Percentiles rank a stretch among this genome's conserved stretches.
Conservation (phyloP, 2,329 filamentous ascomycete species). For the Coniochaeta hoffmannii region DNA sequence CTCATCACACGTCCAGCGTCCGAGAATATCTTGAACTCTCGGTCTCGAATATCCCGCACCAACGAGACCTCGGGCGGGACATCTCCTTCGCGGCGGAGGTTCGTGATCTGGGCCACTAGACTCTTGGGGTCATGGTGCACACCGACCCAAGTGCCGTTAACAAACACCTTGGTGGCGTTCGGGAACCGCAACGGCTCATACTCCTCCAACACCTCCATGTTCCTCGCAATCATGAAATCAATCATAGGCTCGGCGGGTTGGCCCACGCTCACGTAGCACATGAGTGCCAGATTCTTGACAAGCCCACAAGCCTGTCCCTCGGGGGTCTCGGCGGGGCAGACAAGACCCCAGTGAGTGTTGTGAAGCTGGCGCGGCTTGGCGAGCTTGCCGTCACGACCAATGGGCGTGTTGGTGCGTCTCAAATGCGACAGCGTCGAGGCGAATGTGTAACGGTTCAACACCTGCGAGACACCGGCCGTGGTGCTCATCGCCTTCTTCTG, state of each 20-base stretch:
- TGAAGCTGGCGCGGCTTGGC: conserved; percentile 96
- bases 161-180: conserved; percentile 93
- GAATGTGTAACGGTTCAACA: conserved; percentile 96
- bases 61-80: conserved; percentile 91
- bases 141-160: conserved; percentile 97
- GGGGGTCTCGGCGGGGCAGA: conserved; percentile 94
- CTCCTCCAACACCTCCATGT: conserved; percentile 95
- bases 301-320: conserved; percentile 97
- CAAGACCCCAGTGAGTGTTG: conserved; percentile 97
- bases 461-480: conserved; percentile 95
- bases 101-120: conserved; percentile 70
- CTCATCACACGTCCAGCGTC: conserved; percentile 93
- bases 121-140: conserved; percentile 84
- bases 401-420: conserved; percentile 93
- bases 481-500: conserved; percentile 96
- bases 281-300: conserved; percentile 94
- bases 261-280: conserved; percentile 97
- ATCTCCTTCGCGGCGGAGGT: conserved; percentile 70
- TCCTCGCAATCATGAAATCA: conserved; percentile 90
- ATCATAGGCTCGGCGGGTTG: conserved; percentile 85
- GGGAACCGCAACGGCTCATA: conserved; percentile 82
- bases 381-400: conserved; percentile 95
- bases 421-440: conserved; percentile 94
- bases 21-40: conserved; percentile 98
- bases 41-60: conserved; percentile 90